Conservation (phyloP, 805 yeast species). For the Candida ascalaphidarum region DNA sequence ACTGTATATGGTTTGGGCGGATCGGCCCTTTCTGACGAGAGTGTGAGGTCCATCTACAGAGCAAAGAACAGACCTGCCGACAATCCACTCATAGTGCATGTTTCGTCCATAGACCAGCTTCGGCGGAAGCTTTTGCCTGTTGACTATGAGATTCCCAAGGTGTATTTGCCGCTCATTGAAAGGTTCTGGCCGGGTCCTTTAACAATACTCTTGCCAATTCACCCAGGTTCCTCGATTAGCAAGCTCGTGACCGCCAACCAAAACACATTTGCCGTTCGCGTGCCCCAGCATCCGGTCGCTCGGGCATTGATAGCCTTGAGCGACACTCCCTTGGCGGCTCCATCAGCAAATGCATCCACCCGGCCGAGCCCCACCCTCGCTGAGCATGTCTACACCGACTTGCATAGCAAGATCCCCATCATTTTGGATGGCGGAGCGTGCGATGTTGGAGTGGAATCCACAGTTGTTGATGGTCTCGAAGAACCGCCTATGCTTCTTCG, state of each 20-base stretch:
- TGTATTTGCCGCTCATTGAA: slow-evolving; percentile 55
- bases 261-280: slow-evolving; percentile 83
- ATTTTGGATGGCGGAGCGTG: slow-evolving; percentile 90
- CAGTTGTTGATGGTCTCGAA: slow-evolving; percentile 86
- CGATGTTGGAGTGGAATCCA: slow-evolving; percentile 84
- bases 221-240: slow-evolving; percentile 44
- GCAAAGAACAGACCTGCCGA: slow-evolving; percentile 95
- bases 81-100: slow-evolving; percentile 88
- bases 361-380: slow-evolving; percentile 92
- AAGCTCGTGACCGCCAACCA: slow-evolving; percentile 78
- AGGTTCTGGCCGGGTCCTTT: slow-evolving; percentile 96
- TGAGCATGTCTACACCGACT: slow-evolving; percentile 72
- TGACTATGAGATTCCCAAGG: slow-evolving; percentile 50
- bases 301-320: slow-evolving; percentile 80
- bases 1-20: slow-evolving; percentile 97
- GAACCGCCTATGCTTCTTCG: slow-evolving; percentile 81
- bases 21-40: slow-evolving; percentile 62
- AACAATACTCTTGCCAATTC: slow-evolving; percentile 71
- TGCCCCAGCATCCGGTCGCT: slow-evolving; percentile 84
- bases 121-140: slow-evolving; percentile 46
- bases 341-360: slow-evolving; percentile 95
- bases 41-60: slow-evolving; percentile 67
- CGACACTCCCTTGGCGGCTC: slow-evolving; percentile 92
- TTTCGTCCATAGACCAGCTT: slow-evolving; percentile 70
- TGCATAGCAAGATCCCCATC: slow-evolving; percentile 70